Conservation (phyloP, 768 basidiomycete species). For the Rhizopogon rudus region DNA sequence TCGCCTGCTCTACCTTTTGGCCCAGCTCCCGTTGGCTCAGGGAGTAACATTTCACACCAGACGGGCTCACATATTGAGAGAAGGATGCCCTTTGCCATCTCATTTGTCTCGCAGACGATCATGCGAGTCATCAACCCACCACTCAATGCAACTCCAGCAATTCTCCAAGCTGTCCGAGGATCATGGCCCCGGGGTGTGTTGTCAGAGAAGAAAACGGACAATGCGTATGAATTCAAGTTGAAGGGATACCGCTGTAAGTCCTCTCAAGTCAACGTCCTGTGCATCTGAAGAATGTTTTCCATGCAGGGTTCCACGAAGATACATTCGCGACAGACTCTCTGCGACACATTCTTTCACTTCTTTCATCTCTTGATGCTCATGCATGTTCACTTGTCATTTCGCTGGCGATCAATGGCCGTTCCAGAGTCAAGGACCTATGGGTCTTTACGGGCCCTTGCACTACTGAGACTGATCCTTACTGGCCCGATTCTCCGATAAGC, state of each 20-base stretch:
- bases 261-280: slow-evolving; percentile 8
- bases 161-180: slow-evolving; percentile 70
- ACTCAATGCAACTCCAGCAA: slow-evolving; percentile 70
- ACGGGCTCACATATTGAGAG: slow-evolving; percentile 25
- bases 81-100: slow-evolving; percentile 62
- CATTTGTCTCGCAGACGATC: slow-evolving; percentile 61
- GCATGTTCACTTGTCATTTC: slow-evolving; percentile 67
- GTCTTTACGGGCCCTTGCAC: slow-evolving; percentile 59
- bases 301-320: slow-evolving; percentile 73
- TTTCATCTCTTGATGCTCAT: slow-evolving; percentile 62
- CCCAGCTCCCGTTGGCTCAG: slow-evolving; percentile 35
- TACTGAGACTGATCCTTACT: slow-evolving; percentile 23
- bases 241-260: slow-evolving; percentile 74
- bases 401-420: slow-evolving; percentile 64
- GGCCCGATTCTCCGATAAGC: slow-evolving; percentile 31
- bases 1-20: slow-evolving; percentile 35
- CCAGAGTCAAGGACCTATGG: slow-evolving; percentile 75
- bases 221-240: slow-evolving; percentile 74
- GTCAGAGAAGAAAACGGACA: slow-evolving; percentile 70
- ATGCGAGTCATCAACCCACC: slow-evolving; percentile 78
- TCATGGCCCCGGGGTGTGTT: slow-evolving; percentile 80
- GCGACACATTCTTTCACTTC: slow-evolving; percentile 61
- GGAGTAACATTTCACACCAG: slow-evolving; percentile 33
- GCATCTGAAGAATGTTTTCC: slow-evolving; percentile 13
- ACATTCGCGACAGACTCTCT: slow-evolving; percentile 72